phyloP scores from a whole-genome alignment of 2,329 filamentous ascomycete species.

The Graphilbum sp. region DNA sequence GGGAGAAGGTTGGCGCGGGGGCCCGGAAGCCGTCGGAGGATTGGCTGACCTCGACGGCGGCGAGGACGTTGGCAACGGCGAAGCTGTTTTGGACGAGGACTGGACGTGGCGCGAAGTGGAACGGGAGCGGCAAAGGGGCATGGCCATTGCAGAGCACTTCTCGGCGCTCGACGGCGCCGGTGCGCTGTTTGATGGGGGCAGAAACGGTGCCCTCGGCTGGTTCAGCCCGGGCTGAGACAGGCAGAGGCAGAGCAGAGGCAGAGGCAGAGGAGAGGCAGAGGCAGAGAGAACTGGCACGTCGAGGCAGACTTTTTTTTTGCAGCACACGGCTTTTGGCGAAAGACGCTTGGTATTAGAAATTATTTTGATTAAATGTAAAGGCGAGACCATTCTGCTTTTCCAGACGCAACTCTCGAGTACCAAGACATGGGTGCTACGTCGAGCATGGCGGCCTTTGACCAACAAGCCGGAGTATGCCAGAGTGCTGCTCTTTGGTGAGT shows the following conservation, averaged over 20 bases:
- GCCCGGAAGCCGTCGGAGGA: conserved; percentile 19
- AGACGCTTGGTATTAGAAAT: too few species aligned
- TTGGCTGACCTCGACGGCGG: conserved; percentile 22
- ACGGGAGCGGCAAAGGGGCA: conserved; percentile 34
- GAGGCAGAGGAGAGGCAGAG: background rate
- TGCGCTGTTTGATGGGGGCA: conserved; percentile 35
- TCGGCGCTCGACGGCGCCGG: conserved; percentile 38
- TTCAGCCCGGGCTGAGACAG: conserved; percentile 17
- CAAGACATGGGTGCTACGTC: too few species aligned
- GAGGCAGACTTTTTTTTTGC: background rate
- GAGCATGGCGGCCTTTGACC: too few species aligned
- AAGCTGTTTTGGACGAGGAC: conserved; percentile 19
- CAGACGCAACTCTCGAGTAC: too few species aligned
- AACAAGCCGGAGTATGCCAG: too few species aligned
- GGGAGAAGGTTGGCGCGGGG: conserved; percentile 38
- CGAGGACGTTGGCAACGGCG: conserved; percentile 20
- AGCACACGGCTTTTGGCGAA: too few species aligned
- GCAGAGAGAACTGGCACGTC: background rate
- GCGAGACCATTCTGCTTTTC: too few species aligned
- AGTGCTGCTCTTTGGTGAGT: too few species aligned
- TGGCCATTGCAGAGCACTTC: conserved; percentile 38
- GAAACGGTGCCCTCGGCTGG: conserved; percentile 31
- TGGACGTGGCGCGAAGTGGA: conserved; percentile 47
- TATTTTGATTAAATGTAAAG: too few species aligned
- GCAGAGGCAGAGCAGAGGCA: background rate